Conservation (phyloP, 257 asterid genomes). For the Plantago ovata region DNA sequence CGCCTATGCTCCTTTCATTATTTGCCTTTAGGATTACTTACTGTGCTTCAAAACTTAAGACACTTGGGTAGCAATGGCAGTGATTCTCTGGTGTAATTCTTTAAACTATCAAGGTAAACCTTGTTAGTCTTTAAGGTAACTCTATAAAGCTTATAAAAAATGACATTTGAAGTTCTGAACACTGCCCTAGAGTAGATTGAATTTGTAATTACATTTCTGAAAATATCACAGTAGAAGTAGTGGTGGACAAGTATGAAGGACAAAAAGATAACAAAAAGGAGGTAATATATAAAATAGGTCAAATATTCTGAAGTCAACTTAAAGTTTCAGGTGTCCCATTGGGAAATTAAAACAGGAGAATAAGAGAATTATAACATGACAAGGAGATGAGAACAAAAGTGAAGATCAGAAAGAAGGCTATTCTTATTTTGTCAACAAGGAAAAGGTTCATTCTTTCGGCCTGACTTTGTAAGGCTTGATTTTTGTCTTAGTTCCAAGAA, state of each 20-base stretch:
- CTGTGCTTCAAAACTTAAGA: no score
- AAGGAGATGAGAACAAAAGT: not conserved
- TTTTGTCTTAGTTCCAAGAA: no score
- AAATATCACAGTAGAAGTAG: no score
- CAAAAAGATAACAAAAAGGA: not conserved
- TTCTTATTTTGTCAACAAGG: not conserved
- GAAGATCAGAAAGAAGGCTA: not conserved
- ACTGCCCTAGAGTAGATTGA: no score
- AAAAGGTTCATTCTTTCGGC: not conserved
- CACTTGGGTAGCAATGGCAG: no score
- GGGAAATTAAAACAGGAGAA: not conserved
- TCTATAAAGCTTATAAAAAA: no score
- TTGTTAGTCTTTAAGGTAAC: no score
- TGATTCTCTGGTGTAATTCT: no score
- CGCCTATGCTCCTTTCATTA: not conserved
- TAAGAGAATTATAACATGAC: not conserved
- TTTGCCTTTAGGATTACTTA: not conserved
- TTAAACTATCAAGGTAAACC: no score
- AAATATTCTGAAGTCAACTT: constrained; percentile 12
- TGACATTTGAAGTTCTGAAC: no score
- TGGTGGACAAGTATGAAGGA: not conserved
- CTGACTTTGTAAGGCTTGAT: no score
- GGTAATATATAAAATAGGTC: not conserved
- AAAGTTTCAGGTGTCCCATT: constrained; percentile 7
- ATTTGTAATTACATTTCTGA: no score